phyloP scores from a whole-genome alignment of 2,329 filamentous ascomycete species.

The Sclerotinia sclerotiorum region DNA sequence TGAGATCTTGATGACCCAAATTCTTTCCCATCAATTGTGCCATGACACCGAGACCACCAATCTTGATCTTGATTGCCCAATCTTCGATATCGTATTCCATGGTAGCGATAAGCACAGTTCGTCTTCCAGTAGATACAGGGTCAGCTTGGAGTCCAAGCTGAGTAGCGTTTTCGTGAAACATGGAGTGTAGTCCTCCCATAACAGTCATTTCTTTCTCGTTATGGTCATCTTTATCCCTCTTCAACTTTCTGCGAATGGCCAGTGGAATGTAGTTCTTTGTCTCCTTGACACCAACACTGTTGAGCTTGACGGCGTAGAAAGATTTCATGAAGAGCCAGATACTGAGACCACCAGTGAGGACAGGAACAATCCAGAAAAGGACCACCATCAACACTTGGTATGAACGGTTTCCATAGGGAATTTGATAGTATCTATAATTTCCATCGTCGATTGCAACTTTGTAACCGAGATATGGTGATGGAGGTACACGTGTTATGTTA shows the following conservation, averaged over 20 bases:
- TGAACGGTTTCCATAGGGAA: conserved; percentile 54
- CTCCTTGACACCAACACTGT: conserved; percentile 55
- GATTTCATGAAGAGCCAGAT: conserved; percentile 59
- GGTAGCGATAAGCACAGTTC: conserved; percentile 66
- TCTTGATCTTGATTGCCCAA: conserved; percentile 70
- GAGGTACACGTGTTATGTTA: conserved; percentile 58
- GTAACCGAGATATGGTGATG: conserved; percentile 56
- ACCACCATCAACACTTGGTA: conserved; percentile 55
- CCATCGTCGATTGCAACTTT: conserved; percentile 56
- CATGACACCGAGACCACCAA: conserved; percentile 69
- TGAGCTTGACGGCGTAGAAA: conserved; percentile 57
- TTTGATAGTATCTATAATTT: conserved; percentile 50
- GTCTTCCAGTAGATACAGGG: conserved; percentile 26
- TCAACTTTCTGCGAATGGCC: conserved; percentile 42
- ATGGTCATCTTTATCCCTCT: conserved; percentile 28
- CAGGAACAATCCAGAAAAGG: conserved; percentile 54
- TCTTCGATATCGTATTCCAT: conserved; percentile 74
- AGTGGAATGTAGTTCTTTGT: conserved; percentile 46
- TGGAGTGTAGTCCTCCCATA: conserved; percentile 19
- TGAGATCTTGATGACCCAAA: conserved; percentile 62
- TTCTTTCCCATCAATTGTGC: conserved; percentile 64
- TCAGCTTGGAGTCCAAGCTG: conserved; percentile 20
- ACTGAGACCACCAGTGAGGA: conserved; percentile 50
- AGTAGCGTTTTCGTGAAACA: conserved; percentile 20
- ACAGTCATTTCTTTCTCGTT: conserved; percentile 28